These are phyloP conservation scores for Paraconiothyrium sp. DNA, from an alignment of 2,329 filamentous ascomycete species.

Conservation along the genomic window DNA sequence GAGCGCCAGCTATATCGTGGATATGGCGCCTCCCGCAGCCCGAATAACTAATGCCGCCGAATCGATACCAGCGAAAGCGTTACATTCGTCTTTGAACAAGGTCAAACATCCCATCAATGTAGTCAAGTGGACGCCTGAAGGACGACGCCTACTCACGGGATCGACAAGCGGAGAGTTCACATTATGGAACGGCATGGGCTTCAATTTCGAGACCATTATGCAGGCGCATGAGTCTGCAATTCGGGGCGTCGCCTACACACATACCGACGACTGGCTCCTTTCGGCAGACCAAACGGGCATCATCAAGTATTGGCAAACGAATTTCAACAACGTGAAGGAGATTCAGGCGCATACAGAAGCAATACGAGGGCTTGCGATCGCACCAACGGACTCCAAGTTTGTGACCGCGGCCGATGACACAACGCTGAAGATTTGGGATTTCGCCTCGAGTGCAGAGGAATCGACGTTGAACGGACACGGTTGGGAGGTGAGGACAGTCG, in stretches of 20 bases:
- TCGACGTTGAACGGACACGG: conserved; percentile 89
- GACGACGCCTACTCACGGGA: conserved; percentile 87
- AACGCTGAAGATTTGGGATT: conserved; percentile 94
- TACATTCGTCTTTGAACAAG: conserved; percentile 98
- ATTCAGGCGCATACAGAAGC: conserved; percentile 91
- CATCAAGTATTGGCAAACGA: conserved; percentile 98
- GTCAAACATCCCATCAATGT: conserved; percentile 98
- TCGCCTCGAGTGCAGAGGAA: conserved; percentile 85
- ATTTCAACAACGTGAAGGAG: conserved; percentile 98
- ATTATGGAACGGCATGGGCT: conserved; percentile 97
- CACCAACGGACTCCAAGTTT: conserved; percentile 94
- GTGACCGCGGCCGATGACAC: conserved; percentile 96
- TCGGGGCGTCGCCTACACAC: conserved; percentile 84
- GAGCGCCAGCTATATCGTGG: conserved; percentile 87
- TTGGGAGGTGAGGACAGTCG: conserved; percentile 96
- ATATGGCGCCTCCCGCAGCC: conserved; percentile 88
- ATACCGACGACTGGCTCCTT: conserved; percentile 96
- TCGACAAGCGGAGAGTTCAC: conserved; percentile 98
- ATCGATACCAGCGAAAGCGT: conserved; percentile 90
- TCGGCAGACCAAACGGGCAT: conserved; percentile 95
- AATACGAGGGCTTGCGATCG: conserved; percentile 90
- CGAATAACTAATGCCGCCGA: conserved; percentile 79
- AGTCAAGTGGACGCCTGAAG: conserved; percentile 97
- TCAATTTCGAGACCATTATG: conserved; percentile 99
- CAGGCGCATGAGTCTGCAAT: conserved; percentile 93